Evolutionary conservation across 768 basidiomycete genomes (phyloP).

Genomic region (Amanita pallidorosea): DNA sequence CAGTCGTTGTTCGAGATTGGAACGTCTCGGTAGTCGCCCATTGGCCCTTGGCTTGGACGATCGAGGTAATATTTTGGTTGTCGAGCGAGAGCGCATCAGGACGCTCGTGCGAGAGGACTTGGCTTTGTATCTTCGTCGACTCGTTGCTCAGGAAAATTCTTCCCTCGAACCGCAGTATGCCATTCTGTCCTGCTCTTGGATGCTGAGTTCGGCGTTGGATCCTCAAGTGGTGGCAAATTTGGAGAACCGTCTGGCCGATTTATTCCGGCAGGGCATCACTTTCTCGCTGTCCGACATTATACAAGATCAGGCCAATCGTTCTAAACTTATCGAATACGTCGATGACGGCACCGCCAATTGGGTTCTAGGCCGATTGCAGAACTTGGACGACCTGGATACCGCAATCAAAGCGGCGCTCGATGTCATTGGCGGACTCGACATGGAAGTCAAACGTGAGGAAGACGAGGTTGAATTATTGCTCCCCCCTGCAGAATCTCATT

Average conservation of each 20-base stretch:
- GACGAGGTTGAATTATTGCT: constrained; percentile 52
- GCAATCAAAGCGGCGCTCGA: constrained; percentile 52
- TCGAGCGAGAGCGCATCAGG: constrained; percentile 73
- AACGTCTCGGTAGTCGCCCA: constrained; percentile 77
- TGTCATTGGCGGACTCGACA: constrained; percentile 61
- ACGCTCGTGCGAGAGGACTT: constrained; percentile 55
- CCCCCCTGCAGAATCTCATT: constrained; percentile 46
- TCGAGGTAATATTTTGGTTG: constrained; percentile 40
- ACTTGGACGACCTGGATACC: constrained; percentile 43
- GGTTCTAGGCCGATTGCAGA: constrained; percentile 50
- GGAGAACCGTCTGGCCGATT: constrained; percentile 49
- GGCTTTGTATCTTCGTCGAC: constrained; percentile 46
- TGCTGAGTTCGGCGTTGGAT: constrained; percentile 48
- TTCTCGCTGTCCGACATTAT: constrained; percentile 72
- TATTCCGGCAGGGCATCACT: constrained; percentile 67
- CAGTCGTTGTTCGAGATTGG: constrained; percentile 82
- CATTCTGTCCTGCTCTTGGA: constrained; percentile 55
- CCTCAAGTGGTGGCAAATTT: constrained; percentile 42
- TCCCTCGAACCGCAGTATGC: constrained; percentile 40
- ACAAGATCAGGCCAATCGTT: constrained; percentile 47
- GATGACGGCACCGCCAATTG: constrained; percentile 52
- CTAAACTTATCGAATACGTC: constrained; percentile 42
- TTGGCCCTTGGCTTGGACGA: constrained; percentile 47
- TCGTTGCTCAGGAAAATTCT: constrained; percentile 30
- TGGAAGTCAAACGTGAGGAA: constrained; percentile 65